phyloP scores from a whole-genome alignment of 768 basidiomycete genomes.

The Amanita phalloides region DNA sequence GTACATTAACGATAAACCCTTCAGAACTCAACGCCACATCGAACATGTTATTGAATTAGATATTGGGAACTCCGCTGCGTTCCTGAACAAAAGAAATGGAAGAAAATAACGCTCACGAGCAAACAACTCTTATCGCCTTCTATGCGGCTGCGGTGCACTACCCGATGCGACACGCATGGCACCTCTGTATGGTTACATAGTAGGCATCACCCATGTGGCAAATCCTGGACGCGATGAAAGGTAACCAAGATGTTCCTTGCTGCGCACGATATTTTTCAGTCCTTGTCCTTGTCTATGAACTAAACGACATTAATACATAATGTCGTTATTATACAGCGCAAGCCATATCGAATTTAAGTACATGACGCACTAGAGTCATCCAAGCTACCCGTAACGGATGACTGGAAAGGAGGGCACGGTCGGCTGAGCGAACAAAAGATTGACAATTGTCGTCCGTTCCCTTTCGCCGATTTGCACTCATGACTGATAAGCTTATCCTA shows the following conservation, averaged over 20 bases:
- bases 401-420: neutral
- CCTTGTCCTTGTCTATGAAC: neutral
- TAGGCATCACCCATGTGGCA: constrained; percentile 52
- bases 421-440: too few species aligned
- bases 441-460: neutral
- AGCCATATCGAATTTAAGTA: neutral
- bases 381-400: neutral
- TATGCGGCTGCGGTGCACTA: constrained; percentile 22
- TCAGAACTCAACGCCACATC: too few species aligned
- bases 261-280: neutral
- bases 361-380: neutral
- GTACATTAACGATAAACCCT: too few species aligned
- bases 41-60: too few species aligned
- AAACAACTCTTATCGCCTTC: constrained; percentile 25
- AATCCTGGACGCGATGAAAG: constrained; percentile 49
- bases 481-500: neutral
- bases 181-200: constrained; percentile 48
- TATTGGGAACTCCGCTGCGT: neutral
- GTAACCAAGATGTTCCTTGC: constrained; percentile 80
- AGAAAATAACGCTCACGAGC: constrained; percentile 27
- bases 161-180: constrained; percentile 18
- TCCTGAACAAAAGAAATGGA: constrained; percentile 38
- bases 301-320: neutral
- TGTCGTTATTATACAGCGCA: neutral
- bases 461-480: neutral